Base-by-base conservation (phyloP, 768 basidiomycete species). In the Phallus indusiatus region DNA sequence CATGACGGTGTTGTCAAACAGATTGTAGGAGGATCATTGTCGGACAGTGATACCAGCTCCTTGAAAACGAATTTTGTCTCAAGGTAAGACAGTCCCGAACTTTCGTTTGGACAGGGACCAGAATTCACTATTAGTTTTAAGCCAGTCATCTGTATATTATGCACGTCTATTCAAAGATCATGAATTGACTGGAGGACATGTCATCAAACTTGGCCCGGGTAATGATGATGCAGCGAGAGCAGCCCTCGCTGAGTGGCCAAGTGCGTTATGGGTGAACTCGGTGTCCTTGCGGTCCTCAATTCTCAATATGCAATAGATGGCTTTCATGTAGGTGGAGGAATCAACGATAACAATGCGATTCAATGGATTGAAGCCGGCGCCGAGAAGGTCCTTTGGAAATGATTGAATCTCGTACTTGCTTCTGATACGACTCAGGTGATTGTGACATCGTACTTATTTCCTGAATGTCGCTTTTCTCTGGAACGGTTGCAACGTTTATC, bases 1-100 rank as follows among this genome's bases (percentile, higher is more conserved):
- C 96, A 99, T 73, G 81, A 86, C 60, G 96, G 96, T 5, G 79
- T 92, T 66, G 96, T 99, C 60, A 98, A 98, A 73, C 96, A 99
- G 73, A 97, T 99, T 56, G 90, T 99, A 14, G 96, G 96, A 47
- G 92, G 94, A 3, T 94, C 93, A 4, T 78, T 99, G 33, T 89
- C 88, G 18, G 87, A 91, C 54, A 65, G 71, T 21, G 69, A 80
- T 35, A 81, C 87, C 7, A 73, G 76, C 21, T 69, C 68, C 46
- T 76, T 96, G 64, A 81, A 80, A 70, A 94, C 91, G 20, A 98
- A 99, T 70, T 98, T 94, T 67, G 83, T 96, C 47, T 83, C 94
- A 61, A 89, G 82, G 94, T 86, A 65, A 65, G 82, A 75, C 20
- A 1, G n/a, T 17, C 24, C 22, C 54, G 28, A 46, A 54, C 51